Evolutionary conservation across 2,329 filamentous ascomycete species (phyloP).

Genomic region (Chrysoporthe deuterocubensis): DNA sequence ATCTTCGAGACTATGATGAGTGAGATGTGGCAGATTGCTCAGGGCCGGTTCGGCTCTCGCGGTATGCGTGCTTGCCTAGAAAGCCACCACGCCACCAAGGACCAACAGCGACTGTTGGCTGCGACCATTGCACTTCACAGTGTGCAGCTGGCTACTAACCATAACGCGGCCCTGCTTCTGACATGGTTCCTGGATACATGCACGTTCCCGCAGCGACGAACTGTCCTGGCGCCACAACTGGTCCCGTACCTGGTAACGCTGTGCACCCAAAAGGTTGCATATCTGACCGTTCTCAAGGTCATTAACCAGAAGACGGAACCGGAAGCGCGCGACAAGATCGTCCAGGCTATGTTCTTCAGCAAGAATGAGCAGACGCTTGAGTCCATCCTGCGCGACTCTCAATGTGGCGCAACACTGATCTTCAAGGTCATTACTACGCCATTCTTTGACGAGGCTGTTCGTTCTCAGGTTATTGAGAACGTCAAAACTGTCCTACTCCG

Average conservation of each 20-base stretch:
- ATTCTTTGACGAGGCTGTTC: conserved; percentile 92
- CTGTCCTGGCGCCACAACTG: conserved; percentile 87
- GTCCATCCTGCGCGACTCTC: conserved; percentile 87
- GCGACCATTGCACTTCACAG: conserved; percentile 95
- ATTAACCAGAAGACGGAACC: conserved; percentile 97
- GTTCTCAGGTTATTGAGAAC: conserved; percentile 85
- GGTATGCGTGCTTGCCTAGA: conserved; percentile 97
- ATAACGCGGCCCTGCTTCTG: conserved; percentile 89
- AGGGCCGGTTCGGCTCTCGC: conserved; percentile 91
- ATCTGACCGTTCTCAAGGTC: conserved; percentile 94
- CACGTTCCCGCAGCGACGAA: conserved; percentile 89
- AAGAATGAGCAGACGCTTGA: conserved; percentile 84
- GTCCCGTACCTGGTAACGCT: conserved; percentile 93
- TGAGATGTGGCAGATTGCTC: conserved; percentile 89
- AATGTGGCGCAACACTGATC: conserved; percentile 91
- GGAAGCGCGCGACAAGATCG: conserved; percentile 86
- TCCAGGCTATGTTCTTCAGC: conserved; percentile 92
- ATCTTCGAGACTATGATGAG: conserved; percentile 98
- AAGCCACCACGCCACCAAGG: conserved; percentile 91
- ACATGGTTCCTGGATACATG: conserved; percentile 99
- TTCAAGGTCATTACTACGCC: conserved; percentile 98
- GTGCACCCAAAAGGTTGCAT: conserved; percentile 98
- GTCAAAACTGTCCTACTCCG: conserved; percentile 86
- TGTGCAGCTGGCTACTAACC: conserved; percentile 93
- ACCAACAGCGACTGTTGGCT: conserved; percentile 93